Conservation (phyloP, 2,329 filamentous ascomycete species). For the Sclerotinia sclerotiorum region DNA sequence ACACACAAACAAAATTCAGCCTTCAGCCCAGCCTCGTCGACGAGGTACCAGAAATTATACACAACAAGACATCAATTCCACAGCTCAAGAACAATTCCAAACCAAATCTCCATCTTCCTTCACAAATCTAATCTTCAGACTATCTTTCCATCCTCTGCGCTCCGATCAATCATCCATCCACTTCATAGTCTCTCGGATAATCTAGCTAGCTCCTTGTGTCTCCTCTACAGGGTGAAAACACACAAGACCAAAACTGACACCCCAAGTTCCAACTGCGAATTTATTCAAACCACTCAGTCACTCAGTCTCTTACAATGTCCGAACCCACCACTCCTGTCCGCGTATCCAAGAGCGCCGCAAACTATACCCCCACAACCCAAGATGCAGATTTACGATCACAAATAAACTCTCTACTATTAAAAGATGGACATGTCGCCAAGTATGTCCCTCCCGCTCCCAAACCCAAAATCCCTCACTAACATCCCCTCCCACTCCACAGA, state of each 20-base stretch:
- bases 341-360: slow-evolving; percentile 55
- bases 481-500: slow-evolving; percentile 42
- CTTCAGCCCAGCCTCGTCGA: slow-evolving; percentile 20
- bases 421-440: slow-evolving; percentile 60
- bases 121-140: background rate
- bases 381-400: slow-evolving; percentile 62
- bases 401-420: slow-evolving; percentile 59
- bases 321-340: slow-evolving; percentile 54
- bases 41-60: slow-evolving; percentile 12
- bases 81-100: background rate
- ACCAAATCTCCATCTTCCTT: background rate
- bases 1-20: slow-evolving; percentile 16
- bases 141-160: background rate
- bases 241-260: background rate
- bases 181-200: background rate
- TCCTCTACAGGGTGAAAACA: background rate
- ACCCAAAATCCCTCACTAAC: slow-evolving; percentile 10
- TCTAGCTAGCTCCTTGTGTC: background rate
- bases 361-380: slow-evolving; percentile 59
- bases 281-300: background rate
- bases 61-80: background rate
- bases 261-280: background rate
- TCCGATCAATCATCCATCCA: background rate
- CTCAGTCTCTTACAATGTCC: slow-evolving; percentile 28
- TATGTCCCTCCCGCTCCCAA: slow-evolving; percentile 41